These are phyloP conservation scores for Gossypium stocksii DNA, from an alignment of 345 rosid genomes.

Conservation along the genomic window DNA sequence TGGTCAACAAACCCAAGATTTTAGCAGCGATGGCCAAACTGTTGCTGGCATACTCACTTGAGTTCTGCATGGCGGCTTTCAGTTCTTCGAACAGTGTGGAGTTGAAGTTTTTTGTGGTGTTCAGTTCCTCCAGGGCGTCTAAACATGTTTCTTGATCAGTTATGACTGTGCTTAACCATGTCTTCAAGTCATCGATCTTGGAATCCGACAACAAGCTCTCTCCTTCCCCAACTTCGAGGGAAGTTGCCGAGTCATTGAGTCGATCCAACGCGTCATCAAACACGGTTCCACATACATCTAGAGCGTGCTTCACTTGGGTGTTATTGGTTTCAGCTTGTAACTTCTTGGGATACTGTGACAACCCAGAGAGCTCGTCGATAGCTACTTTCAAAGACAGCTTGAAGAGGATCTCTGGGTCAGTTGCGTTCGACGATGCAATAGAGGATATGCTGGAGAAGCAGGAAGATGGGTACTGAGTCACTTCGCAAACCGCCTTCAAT, in stretches of 20 bases:
- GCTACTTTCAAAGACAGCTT: constrained; percentile 53
- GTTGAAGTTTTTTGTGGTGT: constrained; percentile 30
- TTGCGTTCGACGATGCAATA: constrained; percentile 41
- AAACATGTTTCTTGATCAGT: constrained; percentile 82
- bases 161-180: constrained; percentile 70
- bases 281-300: constrained; percentile 48
- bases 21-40: constrained; percentile 71
- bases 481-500: constrained; percentile 58
- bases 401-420: constrained; percentile 53
- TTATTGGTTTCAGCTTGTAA: constrained; percentile 31
- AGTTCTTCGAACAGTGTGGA: constrained; percentile 28
- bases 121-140: constrained; percentile 56
- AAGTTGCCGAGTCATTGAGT: constrained; percentile 53
- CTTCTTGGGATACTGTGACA: constrained; percentile 32
- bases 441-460: constrained; percentile 61
- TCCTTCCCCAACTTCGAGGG: constrained; percentile 35
- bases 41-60: constrained; percentile 72
- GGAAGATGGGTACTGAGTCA: constrained; percentile 63
- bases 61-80: constrained; percentile 44
- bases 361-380: constrained; percentile 34
- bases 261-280: constrained; percentile 68
- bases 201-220: constrained; percentile 25
- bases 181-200: constrained; percentile 55
- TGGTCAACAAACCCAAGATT: constrained; percentile 40
- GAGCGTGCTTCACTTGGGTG: constrained; percentile 30